phyloP scores from a whole-genome alignment of 1,284 basidiomycete species.

The Leccinum variabile region DNA sequence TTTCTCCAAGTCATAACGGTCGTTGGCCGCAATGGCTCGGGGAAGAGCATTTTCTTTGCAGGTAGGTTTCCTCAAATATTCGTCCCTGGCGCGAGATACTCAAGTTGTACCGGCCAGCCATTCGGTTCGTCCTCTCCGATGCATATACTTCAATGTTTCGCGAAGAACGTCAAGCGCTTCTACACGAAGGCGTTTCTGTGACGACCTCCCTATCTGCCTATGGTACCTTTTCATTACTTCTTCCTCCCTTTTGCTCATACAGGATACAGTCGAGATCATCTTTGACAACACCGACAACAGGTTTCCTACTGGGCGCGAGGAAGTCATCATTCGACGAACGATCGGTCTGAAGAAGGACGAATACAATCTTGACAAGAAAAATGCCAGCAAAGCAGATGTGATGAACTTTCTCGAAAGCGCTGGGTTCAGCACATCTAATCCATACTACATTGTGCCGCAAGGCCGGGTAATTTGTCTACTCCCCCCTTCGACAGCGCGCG shows the following conservation, averaged over 20 bases:
- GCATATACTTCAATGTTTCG: constrained; percentile 95
- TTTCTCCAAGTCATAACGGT: constrained; percentile 89
- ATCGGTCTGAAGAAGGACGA: constrained; percentile 99
- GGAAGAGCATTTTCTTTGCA: constrained; percentile 96
- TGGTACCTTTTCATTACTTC: constrained; percentile 49
- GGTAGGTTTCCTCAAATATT: constrained; percentile 44
- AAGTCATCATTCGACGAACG: constrained; percentile 85
- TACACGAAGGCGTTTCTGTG: constrained; percentile 91
- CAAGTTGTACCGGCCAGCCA: constrained; percentile 53
- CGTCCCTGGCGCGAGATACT: constrained; percentile 6
- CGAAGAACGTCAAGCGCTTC: constrained; percentile 88
- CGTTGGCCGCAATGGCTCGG: constrained; percentile 92
- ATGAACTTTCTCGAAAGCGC: constrained; percentile 97
- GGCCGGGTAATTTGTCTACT: constrained; percentile 70
- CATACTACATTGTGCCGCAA: constrained; percentile 99
- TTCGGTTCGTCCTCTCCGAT: constrained; percentile 96
- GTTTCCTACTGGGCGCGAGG: constrained; percentile 86
- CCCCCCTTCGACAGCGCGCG: not conserved
- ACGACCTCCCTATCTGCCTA: constrained; percentile 92
- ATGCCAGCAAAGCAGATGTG: constrained; percentile 93
- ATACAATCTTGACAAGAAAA: constrained; percentile 96
- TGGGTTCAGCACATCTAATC: constrained; percentile 96
- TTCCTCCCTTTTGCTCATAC: constrained; percentile 18
- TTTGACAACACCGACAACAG: constrained; percentile 90
- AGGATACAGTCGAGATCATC: constrained; percentile 67